A percentile compares a stretch with the other conserved stretches of the same genome.
Evolutionary conservation across 257 asterid genomes (phyloP).

Genomic region (Nemophila menziesii): DNA sequence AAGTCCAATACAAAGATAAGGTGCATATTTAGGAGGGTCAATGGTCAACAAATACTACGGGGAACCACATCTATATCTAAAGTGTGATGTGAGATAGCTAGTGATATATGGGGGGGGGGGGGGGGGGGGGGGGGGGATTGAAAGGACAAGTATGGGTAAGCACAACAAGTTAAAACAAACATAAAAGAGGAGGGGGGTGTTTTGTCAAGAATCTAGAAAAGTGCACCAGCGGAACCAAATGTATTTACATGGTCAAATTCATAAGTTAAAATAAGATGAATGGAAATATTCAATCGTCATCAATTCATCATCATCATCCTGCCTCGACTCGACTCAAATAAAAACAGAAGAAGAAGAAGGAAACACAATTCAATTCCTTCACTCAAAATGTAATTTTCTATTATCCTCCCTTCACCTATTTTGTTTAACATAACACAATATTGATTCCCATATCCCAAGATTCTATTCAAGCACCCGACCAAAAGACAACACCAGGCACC

Average conservation of each 20-base stretch:
- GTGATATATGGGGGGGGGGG: too few species aligned
- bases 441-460: not conserved
- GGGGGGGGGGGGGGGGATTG: too few species aligned
- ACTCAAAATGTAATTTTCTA: not conserved
- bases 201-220: not conserved
- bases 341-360: not conserved
- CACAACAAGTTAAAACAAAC: too few species aligned
- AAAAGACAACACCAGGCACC: not conserved
- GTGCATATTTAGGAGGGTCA: too few species aligned
- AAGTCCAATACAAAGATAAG: too few species aligned
- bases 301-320: not conserved
- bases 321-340: too few species aligned
- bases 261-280: constrained; percentile 3
- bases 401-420: not conserved
- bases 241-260: constrained; percentile 15
- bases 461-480: not conserved
- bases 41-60: too few species aligned
- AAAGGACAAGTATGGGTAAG: too few species aligned
- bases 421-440: not conserved
- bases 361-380: not conserved
- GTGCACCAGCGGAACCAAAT: constrained; percentile 6
- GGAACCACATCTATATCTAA: too few species aligned
- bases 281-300: not conserved
- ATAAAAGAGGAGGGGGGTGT: too few species aligned
- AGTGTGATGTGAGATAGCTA: too few species aligned